phyloP scores from a whole-genome alignment of 306 rosid genomes.

The Malus sylvestris region DNA sequence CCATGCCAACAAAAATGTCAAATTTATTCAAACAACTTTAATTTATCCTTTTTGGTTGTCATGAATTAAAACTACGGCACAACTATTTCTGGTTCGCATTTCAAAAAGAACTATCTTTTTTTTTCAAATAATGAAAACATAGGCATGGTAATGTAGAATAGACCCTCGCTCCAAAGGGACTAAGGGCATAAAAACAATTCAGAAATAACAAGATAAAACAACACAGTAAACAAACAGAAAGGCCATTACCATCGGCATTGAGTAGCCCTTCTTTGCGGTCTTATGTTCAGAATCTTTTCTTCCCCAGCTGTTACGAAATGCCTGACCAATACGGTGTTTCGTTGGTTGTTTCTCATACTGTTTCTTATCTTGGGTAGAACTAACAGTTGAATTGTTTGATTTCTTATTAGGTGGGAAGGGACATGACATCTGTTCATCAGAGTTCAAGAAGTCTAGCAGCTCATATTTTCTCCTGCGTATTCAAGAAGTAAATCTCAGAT shows the following conservation, averaged over 20 bases:
- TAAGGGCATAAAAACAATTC: background rate
- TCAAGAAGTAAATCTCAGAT: conserved; percentile 17
- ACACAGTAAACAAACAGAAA: background rate
- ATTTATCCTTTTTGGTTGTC: background rate
- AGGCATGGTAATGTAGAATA: background rate
- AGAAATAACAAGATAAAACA: background rate
- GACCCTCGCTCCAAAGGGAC: background rate
- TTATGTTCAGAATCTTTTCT: conserved; percentile 67
- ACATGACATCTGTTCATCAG: conserved; percentile 27
- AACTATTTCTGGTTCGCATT: conserved; percentile 4
- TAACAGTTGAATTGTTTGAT: conserved; percentile 18
- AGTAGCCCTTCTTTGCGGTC: conserved; percentile 44
- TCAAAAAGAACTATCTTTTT: background rate
- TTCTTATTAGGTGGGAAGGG: conserved; percentile 39
- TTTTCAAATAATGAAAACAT: background rate
- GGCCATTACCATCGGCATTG: conserved; percentile 52
- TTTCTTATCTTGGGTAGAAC: conserved; percentile 39
- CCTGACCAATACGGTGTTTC: conserved; percentile 55
- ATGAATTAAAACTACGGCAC: background rate
- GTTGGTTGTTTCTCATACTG: conserved; percentile 36
- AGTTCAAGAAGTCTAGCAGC: conserved; percentile 36
- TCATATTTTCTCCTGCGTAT: conserved; percentile 78
- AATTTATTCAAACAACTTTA: background rate
- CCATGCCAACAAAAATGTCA: conserved; percentile 2
- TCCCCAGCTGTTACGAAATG: conserved; percentile 69